Percentiles rank a stretch among this genome's conserved stretches.
These are phyloP conservation scores for Grifola frondosa DNA, from an alignment of 1,284 basidiomycete species.

Conservation along the genomic window DNA sequence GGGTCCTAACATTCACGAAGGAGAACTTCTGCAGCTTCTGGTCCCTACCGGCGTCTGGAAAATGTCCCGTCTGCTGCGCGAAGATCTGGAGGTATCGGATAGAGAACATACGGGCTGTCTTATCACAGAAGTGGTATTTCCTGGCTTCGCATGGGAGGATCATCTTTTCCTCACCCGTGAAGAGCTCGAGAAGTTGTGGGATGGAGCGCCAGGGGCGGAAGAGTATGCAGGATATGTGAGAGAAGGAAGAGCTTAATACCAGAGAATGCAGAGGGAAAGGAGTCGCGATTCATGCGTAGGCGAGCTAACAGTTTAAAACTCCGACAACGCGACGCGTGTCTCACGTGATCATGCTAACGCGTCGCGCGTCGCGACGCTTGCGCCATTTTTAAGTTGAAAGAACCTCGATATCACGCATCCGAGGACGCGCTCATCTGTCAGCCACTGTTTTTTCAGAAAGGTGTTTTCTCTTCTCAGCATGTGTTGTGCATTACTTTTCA, in stretches of 20 bases:
- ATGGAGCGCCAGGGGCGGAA: slow-evolving; percentile 17
- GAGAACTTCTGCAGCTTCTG: slow-evolving; percentile 44
- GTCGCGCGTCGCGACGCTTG: too few species aligned
- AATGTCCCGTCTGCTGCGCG: slow-evolving; percentile 42
- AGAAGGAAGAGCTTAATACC: background rate
- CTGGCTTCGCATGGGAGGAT: slow-evolving; percentile 50
- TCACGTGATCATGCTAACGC: too few species aligned
- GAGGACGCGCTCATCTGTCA: too few species aligned
- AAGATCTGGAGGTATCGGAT: slow-evolving; percentile 32
- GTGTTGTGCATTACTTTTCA: too few species aligned
- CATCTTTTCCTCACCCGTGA: slow-evolving; percentile 40
- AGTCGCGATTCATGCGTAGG: too few species aligned
- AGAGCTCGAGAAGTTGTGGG: slow-evolving; percentile 35
- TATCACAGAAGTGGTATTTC: slow-evolving; percentile 50
- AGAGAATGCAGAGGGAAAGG: too few species aligned
- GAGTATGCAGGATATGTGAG: slow-evolving; percentile 14
- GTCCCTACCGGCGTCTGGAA: slow-evolving; percentile 52
- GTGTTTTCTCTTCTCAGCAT: too few species aligned
- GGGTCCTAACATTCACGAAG: slow-evolving; percentile 38
- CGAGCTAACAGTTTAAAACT: too few species aligned
- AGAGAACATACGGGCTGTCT: slow-evolving; percentile 40
- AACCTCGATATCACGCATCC: too few species aligned
- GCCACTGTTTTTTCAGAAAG: too few species aligned
- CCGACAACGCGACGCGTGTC: too few species aligned
- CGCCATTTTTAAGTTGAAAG: too few species aligned